phyloP scores from a whole-genome alignment of 805 yeast species.

The Lipomyces mesembrius region DNA sequence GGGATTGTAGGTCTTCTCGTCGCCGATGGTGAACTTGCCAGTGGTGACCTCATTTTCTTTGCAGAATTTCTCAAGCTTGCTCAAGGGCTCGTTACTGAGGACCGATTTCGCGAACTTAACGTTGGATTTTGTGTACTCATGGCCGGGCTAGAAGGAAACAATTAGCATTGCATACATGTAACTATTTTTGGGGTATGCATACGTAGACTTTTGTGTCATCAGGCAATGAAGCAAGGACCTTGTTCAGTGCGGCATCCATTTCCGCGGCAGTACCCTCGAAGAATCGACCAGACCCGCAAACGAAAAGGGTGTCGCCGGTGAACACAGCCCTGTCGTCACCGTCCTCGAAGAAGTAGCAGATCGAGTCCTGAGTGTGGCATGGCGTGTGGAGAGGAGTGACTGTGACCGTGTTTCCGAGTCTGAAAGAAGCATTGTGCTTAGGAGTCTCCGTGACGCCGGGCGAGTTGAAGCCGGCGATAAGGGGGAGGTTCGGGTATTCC shows the following conservation, averaged over 20 bases:
- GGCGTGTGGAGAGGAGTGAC: constrained; percentile 92
- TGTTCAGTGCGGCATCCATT: constrained; percentile 74
- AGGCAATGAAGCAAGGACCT: constrained; percentile 64
- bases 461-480: constrained; percentile 84
- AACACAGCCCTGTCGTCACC: constrained; percentile 76
- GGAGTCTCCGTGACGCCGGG: constrained; percentile 77
- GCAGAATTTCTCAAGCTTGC: constrained; percentile 57
- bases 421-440: constrained; percentile 60
- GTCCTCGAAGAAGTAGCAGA: constrained; percentile 81
- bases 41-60: constrained; percentile 71
- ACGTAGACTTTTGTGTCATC: constrained; percentile 68
- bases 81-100: constrained; percentile 59
- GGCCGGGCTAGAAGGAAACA: constrained; percentile 68
- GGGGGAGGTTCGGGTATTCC: constrained; percentile 56
- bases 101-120: constrained; percentile 75
- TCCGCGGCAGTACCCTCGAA: constrained; percentile 87
- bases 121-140: constrained; percentile 88
- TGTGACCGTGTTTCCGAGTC: constrained; percentile 65
- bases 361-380: constrained; percentile 96
- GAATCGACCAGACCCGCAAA: constrained; percentile 94
- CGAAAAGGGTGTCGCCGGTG: constrained; percentile 95
- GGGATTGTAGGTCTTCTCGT: constrained; percentile 84
- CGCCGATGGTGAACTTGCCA: constrained; percentile 81
- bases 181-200: constrained; percentile 12
- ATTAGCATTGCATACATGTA: background rate